Percentiles rank a stretch among this genome's conserved stretches.
Evolutionary conservation across 164 flowering plant species (phyloP).

Genomic region (Chimonanthus salicifolius): DNA sequence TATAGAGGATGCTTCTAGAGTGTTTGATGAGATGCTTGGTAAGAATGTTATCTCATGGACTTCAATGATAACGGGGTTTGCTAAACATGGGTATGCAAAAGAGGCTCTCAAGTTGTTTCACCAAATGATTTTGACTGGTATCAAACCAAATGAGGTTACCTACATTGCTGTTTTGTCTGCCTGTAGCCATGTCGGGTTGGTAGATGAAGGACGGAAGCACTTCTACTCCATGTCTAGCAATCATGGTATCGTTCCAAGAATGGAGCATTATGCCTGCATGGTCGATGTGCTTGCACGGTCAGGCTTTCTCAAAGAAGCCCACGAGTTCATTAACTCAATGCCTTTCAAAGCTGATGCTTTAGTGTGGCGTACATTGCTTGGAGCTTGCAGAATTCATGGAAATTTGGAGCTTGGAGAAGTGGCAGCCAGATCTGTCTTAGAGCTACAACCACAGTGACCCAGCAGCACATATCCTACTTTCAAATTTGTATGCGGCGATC

Average conservation of each 20-base stretch:
- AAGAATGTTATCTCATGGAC: conserved; percentile 80
- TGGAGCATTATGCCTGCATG: conserved; percentile 94
- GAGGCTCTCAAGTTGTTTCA: conserved; percentile 53
- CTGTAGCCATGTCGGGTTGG: conserved; percentile 76
- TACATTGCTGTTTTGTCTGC: conserved; percentile 76
- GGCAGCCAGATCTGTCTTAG: conserved; percentile 60
- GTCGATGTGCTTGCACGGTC: conserved; percentile 78
- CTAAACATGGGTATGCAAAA: conserved; percentile 72
- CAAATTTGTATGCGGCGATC: conserved; percentile 72
- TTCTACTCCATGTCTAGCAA: conserved; percentile 51
- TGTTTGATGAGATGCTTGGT: conserved; percentile 45
- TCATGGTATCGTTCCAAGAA: conserved; percentile 57
- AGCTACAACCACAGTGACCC: conserved; percentile 66
- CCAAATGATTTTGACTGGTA: conserved; percentile 44
- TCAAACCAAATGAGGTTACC: conserved; percentile 71
- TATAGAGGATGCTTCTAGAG: conserved; percentile 55
- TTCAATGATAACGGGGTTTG: conserved; percentile 77
- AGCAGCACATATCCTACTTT: conserved; percentile 63
- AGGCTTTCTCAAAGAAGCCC: conserved; percentile 55
- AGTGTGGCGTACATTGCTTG: conserved; percentile 84
- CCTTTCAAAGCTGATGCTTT: conserved; percentile 54
- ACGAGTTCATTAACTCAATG: conserved; percentile 55
- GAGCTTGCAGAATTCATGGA: conserved; percentile 61
- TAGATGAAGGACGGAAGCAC: conserved; percentile 64
- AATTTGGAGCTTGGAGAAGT: conserved; percentile 49